Evolutionary conservation across 192 early-diverging fungal genomes (phyloP), one percentile per base, ranked within the genome.

Genomic region (Entomortierella lignicola): DNA sequence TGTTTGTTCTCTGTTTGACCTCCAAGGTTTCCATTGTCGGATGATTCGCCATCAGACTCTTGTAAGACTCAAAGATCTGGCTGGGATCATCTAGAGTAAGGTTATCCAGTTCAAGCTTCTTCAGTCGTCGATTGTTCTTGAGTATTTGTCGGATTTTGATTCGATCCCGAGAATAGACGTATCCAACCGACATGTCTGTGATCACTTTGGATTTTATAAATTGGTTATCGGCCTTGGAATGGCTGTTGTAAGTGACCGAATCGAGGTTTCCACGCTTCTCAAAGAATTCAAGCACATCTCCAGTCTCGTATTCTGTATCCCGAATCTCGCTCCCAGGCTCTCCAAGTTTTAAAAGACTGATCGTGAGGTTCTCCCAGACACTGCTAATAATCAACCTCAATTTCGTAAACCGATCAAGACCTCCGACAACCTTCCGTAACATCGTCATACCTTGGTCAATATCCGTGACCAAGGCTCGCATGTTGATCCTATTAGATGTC

Each of bases 11-110:
- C 42, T 60, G 63, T 0, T 34, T 30, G 42, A 74, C 55, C 30
- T 66, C 57, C 21, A 74, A 53, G 1, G 29, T 27, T 3, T 43
- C n/a, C 12, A 74, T 41, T 8, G 37, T 66, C 0, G 64, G 52
- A 32, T 65, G 63, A 47, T 61, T 74, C 25, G 56, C 50, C 58
- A 74, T 32, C 31, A 65, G 42, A 11, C 53, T 25, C 47, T 77
- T 67, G 55, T 48, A 63, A 17, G 41, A 37, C 54, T 77, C 72
- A 32, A 54, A 77, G 55, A 77, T 69, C 48, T 77, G 73, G 11
- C 73, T 66, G 0, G 73, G 73, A 55, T 77, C 73, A 15, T 77
- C 73, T 8, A 41, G 44, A 15, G 11, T 21, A 0, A 34, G 8
- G 41, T 44, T 77, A 18, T 59, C 58, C n/a, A 77, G 60, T 7